Evolutionary conservation across 352 stramenopile species (phyloP).

Genomic region (Phytopythium boreale): DNA sequence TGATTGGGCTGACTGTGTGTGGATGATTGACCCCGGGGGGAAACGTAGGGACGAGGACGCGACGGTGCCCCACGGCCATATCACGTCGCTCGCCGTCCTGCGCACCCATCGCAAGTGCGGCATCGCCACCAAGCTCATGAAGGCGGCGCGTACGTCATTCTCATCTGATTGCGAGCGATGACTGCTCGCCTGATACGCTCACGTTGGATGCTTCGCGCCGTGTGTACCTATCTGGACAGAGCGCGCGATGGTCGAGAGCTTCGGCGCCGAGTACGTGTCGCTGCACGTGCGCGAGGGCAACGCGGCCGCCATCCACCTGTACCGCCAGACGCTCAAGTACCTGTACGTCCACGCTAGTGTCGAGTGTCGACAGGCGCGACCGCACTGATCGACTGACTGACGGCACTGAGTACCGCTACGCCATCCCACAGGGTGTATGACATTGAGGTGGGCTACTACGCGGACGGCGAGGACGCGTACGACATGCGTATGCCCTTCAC

Average conservation of each 20-base stretch:
- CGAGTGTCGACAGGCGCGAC: neutral
- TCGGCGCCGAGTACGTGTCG: slow-evolving; percentile 98
- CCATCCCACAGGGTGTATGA: slow-evolving; percentile 91
- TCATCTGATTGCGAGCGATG: neutral
- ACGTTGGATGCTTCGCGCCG: neutral
- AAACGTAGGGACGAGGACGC: slow-evolving; percentile 72
- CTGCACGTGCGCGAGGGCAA: slow-evolving; percentile 99
- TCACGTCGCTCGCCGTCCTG: slow-evolving; percentile 98
- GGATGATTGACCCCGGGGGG: neutral
- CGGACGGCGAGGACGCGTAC: slow-evolving; percentile 99
- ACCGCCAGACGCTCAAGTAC: slow-evolving; percentile 97
- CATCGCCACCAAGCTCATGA: slow-evolving; percentile 99
- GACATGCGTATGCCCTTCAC: slow-evolving; percentile 97
- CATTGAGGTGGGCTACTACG: slow-evolving; percentile 99
- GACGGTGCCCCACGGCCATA: slow-evolving; percentile 94
- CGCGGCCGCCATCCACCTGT: slow-evolving; percentile 97
- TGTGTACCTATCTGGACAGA: slow-evolving; percentile 43
- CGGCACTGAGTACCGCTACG: neutral
- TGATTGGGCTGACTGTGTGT: neutral
- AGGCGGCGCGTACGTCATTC: slow-evolving; percentile 71
- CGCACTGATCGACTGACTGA: slow-evolving; percentile 4
- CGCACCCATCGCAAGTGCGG: slow-evolving; percentile 96
- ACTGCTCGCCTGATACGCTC: neutral
- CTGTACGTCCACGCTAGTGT: slow-evolving; percentile 58
- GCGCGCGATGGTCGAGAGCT: slow-evolving; percentile 96